Conservation (phyloP, 345 rosid species). For the Brassica rapa region DNA sequence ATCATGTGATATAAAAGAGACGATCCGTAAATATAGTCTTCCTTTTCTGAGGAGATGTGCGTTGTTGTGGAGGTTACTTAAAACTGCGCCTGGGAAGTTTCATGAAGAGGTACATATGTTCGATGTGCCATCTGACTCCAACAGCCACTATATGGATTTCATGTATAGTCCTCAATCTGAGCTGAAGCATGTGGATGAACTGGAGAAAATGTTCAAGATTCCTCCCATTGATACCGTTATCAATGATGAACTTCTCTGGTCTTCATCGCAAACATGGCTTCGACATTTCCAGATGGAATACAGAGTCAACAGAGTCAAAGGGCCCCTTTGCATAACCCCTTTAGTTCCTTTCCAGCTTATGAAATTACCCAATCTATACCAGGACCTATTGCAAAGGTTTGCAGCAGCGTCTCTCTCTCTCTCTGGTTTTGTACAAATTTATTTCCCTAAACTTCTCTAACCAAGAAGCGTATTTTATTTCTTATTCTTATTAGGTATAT, state of each 20-base stretch:
- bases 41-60: slow-evolving; percentile 96
- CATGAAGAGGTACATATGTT: slow-evolving; percentile 42
- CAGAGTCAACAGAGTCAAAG: slow-evolving; percentile 37
- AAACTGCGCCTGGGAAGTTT: slow-evolving; percentile 55
- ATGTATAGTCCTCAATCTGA: slow-evolving; percentile 44
- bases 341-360: slow-evolving; percentile 80
- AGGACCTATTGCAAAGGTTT: slow-evolving; percentile 85
- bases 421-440: slow-evolving; percentile 12
- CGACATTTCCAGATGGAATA: slow-evolving; percentile 58
- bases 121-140: slow-evolving; percentile 41
- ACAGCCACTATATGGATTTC: slow-evolving; percentile 43
- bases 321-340: slow-evolving; percentile 54
- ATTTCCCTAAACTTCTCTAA: slow-evolving; percentile 14
- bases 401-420: slow-evolving; percentile 23
- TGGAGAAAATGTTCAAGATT: slow-evolving; percentile 79
- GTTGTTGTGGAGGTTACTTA: slow-evolving; percentile 78
- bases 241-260: slow-evolving; percentile 52
- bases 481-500: slow-evolving; percentile 57
- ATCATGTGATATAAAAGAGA: slow-evolving; percentile 51
- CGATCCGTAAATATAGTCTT: slow-evolving; percentile 62
- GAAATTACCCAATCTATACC: slow-evolving; percentile 76
- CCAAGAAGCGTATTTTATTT: slow-evolving; percentile 13
- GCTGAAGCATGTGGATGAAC: slow-evolving; percentile 57
- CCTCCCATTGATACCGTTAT: slow-evolving; percentile 62
- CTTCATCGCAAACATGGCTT: slow-evolving; percentile 62